Conservation (phyloP, 2,329 filamentous ascomycete species). For the Coniochaeta pulveracea region DNA sequence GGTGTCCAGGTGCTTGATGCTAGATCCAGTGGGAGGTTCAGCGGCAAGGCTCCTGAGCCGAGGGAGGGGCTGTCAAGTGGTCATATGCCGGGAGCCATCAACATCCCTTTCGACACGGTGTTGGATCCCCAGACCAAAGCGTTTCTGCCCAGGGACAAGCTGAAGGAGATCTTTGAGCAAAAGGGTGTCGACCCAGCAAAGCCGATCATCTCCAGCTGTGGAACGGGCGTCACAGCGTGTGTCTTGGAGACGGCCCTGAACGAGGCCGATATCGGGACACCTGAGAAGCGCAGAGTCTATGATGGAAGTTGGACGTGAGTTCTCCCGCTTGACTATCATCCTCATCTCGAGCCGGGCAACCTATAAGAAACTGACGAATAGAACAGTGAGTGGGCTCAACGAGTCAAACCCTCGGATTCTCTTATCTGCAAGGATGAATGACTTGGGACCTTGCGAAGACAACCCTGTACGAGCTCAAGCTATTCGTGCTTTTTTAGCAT, state of each 20-base stretch:
- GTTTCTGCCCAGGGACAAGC: conserved; percentile 58
- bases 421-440: conserved; percentile 45
- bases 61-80: conserved; percentile 77
- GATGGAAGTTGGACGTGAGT: conserved; percentile 97
- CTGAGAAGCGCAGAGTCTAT: conserved; percentile 64
- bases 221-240: conserved; percentile 87
- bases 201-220: conserved; percentile 80
- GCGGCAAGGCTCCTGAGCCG: conserved; percentile 75
- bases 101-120: conserved; percentile 66
- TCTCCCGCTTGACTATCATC: too few species aligned
- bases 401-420: conserved; percentile 48
- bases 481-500: too few species aligned
- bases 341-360: too few species aligned
- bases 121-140: conserved; percentile 77
- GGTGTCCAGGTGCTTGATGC: conserved; percentile 86
- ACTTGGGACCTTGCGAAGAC: too few species aligned
- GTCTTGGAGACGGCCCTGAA: conserved; percentile 80
- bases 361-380: conserved; percentile 18
- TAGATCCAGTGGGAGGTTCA: conserved; percentile 66
- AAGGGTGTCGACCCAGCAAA: conserved; percentile 69
- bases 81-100: conserved; percentile 83
- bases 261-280: conserved; percentile 62
- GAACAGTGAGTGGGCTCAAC: conserved; percentile 54
- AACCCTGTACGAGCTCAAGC: too few species aligned
- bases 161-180: conserved; percentile 65